A percentile compares a stretch with the other conserved stretches of the same genome.
Evolutionary conservation across 768 basidiomycete species (phyloP).

Genomic region (Tricholoma bakamatsutake): DNA sequence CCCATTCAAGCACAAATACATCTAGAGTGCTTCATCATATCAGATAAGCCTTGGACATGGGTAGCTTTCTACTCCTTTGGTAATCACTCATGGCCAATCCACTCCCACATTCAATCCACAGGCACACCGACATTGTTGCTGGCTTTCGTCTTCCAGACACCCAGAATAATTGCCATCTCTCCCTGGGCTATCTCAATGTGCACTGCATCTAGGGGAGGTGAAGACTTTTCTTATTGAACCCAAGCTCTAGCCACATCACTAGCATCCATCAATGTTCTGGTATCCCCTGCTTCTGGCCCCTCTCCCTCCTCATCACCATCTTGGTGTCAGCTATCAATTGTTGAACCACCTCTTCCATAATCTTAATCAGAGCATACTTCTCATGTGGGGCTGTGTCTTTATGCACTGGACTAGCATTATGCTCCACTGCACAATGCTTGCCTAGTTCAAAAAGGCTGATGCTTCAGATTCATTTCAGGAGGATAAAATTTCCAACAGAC

Average conservation of each 20-base stretch:
- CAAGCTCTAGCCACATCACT: conserved; percentile 46
- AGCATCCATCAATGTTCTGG: conserved; percentile 27
- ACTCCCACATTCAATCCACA: conserved; percentile 38
- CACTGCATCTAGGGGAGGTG: conserved; percentile 32
- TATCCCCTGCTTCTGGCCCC: conserved; percentile 14
- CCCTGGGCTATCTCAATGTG: conserved; percentile 61
- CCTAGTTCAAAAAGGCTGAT: conserved; percentile 36
- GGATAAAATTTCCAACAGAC: conserved; percentile 36
- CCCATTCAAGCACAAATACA: conserved; percentile 25
- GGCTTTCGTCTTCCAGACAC: conserved; percentile 42
- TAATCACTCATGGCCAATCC: conserved; percentile 47
- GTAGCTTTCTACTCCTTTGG: conserved; percentile 40
- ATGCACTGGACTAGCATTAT: conserved; percentile 58
- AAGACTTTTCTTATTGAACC: conserved; percentile 43
- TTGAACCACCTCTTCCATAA: conserved; percentile 32
- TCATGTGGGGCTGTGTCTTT: conserved; percentile 32
- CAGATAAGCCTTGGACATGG: conserved; percentile 29
- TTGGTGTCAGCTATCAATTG: conserved; percentile 30
- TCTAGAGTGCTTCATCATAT: conserved; percentile 28
- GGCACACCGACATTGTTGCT: conserved; percentile 36
- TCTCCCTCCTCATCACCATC: conserved; percentile 23
- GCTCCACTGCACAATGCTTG: conserved; percentile 47
- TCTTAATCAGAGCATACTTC: conserved; percentile 39
- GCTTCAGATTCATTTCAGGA: conserved; percentile 35
- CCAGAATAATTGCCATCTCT: conserved; percentile 64